Evolutionary conservation across 2,329 filamentous ascomycete genomes (phyloP).

Genomic region (Hypoxylon sp.): DNA sequence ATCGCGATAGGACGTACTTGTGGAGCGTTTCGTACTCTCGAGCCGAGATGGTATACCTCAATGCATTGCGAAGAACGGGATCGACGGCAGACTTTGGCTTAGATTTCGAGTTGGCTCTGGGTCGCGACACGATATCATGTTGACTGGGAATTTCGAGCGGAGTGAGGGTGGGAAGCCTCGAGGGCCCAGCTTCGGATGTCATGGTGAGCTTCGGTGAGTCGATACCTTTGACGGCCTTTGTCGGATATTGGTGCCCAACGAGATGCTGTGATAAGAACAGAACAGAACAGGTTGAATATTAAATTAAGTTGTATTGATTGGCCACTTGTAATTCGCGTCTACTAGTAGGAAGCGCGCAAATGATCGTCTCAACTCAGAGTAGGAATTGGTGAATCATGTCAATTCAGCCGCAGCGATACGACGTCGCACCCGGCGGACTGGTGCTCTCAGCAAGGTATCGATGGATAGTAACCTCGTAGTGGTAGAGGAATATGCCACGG

Average conservation of each 20-base stretch:
- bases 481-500: constrained; percentile 26
- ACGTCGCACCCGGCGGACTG: constrained; percentile 30
- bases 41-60: constrained; percentile 88
- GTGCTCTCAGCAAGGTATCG: constrained; percentile 11
- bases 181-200: constrained; percentile 45
- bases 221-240: neutral
- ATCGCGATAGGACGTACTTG: constrained; percentile 83
- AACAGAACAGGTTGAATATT: neutral
- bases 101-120: constrained; percentile 45
- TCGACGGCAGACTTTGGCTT: constrained; percentile 62
- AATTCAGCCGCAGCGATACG: constrained; percentile 35
- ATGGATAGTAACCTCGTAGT: constrained; percentile 18
- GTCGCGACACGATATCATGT: constrained; percentile 40
- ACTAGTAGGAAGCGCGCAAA: constrained; percentile 13
- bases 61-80: constrained; percentile 84
- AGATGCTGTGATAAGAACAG: constrained; percentile 1
- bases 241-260: constrained; percentile 28
- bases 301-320: neutral
- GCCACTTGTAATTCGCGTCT: constrained; percentile 5
- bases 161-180: constrained; percentile 41
- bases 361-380: constrained; percentile 8
- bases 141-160: constrained; percentile 47
- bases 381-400: constrained; percentile 20
- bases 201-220: constrained; percentile 31
- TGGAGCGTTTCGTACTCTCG: constrained; percentile 90